Conservation (phyloP, 2,329 filamentous ascomycete genomes). For the Aspergillus candidus region DNA sequence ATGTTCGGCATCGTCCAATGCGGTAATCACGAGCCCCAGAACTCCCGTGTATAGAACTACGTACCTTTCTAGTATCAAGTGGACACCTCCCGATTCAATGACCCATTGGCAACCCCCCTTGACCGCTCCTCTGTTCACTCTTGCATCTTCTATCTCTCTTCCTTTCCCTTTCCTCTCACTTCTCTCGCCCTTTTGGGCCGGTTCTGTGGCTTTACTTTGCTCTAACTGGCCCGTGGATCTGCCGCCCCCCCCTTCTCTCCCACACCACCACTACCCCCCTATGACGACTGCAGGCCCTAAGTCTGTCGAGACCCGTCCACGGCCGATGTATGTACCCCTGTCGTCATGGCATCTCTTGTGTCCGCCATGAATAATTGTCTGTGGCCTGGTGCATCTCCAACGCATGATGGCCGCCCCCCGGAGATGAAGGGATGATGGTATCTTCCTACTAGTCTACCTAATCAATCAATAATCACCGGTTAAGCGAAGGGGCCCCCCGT, state of each 20-base stretch:
- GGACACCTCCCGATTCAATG: constrained; percentile 8
- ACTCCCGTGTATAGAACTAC: too few relatives aligned
- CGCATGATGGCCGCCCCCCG: constrained; percentile 13
- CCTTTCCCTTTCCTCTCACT: constrained; percentile 10
- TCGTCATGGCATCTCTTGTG: constrained; percentile 16
- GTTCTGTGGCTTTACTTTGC: constrained; percentile 3
- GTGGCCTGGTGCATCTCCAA: constrained; percentile 11
- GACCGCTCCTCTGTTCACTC: constrained; percentile 15
- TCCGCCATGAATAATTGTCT: constrained; percentile 11
- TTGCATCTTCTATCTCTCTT: not conserved
- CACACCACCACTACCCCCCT: constrained; percentile 4
- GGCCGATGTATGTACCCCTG: constrained; percentile 18
- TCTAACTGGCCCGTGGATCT: constrained; percentile 14
- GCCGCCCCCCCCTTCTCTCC: constrained; percentile 15
- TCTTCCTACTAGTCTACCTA: constrained; percentile 9
- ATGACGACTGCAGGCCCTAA: constrained; percentile 10
- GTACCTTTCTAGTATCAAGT: constrained; percentile 3
- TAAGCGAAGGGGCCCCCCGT: constrained; percentile 14
- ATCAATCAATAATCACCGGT: constrained; percentile 4
- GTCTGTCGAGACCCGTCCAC: constrained; percentile 16
- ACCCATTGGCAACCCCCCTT: constrained; percentile 9
- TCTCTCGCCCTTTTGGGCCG: constrained; percentile 8
- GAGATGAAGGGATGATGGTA: constrained; percentile 21
- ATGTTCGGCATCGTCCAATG: constrained; percentile 6
- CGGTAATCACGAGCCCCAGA: constrained; percentile 5